phyloP scores from a whole-genome alignment of 2,329 filamentous ascomycete genomes.

The Fusarium sp. region DNA sequence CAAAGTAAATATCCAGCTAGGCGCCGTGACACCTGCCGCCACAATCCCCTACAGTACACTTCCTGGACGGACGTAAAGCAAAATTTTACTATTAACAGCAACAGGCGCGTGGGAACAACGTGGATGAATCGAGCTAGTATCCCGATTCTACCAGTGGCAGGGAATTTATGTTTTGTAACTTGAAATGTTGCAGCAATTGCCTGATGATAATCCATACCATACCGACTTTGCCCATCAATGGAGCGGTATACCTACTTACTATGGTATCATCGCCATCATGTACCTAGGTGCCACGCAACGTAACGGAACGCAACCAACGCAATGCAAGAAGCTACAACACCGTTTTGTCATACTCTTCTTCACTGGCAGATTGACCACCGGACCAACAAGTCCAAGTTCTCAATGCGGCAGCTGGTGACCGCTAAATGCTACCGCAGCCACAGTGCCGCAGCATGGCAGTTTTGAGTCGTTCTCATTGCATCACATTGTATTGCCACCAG shows the following conservation, averaged over 20 bases:
- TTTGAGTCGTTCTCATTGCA: conserved; percentile 5
- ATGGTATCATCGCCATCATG: neutral
- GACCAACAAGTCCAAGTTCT: conserved; percentile 20
- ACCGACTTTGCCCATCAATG: conserved; percentile 12
- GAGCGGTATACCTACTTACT: neutral
- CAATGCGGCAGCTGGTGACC: conserved; percentile 27
- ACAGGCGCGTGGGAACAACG: conserved; percentile 23
- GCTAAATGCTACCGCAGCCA: conserved; percentile 16
- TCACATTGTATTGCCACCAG: conserved; percentile 23
- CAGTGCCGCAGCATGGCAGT: conserved; percentile 19
- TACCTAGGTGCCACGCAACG: conserved; percentile 22
- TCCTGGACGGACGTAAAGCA: neutral
- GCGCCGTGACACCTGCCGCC: conserved; percentile 13
- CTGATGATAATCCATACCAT: conserved; percentile 21
- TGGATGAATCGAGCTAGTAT: neutral
- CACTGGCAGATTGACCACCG: conserved; percentile 8
- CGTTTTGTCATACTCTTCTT: neutral
- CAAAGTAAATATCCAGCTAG: neutral
- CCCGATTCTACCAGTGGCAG: neutral
- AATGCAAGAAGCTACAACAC: conserved; percentile 11
- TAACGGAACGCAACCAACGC: neutral
- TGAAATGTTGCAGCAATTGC: conserved; percentile 13
- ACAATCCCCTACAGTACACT: neutral
- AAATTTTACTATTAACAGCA: neutral
- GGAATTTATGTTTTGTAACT: conserved; percentile 6